A percentile compares a stretch with the other conserved stretches of the same genome.
phyloP scores from a whole-genome alignment of 2,329 filamentous ascomycete species.

The Neonectria coccinea region DNA sequence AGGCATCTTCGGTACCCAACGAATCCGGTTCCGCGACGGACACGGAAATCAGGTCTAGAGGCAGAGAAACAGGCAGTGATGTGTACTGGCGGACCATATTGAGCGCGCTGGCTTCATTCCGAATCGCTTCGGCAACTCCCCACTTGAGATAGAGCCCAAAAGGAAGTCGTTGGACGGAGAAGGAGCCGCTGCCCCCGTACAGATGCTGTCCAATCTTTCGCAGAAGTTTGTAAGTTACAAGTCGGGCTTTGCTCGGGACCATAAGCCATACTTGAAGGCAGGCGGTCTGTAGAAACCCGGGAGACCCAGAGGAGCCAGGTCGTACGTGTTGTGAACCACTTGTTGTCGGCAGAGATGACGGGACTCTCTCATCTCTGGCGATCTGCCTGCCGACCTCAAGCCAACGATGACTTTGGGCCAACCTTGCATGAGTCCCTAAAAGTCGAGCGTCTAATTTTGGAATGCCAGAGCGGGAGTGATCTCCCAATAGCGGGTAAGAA shows the following conservation, averaged over 20 bases:
- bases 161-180: conserved; percentile 42
- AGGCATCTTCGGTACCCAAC: conserved; percentile 1
- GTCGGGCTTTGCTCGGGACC: conserved; percentile 1
- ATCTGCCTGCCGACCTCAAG: conserved; percentile 38
- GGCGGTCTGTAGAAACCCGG: neutral
- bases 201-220: conserved; percentile 1
- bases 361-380: conserved; percentile 3
- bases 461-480: conserved; percentile 46
- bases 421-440: conserved; percentile 46
- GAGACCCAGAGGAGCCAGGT: neutral
- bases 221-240: conserved; percentile 14
- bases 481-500: conserved; percentile 44
- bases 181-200: conserved; percentile 13
- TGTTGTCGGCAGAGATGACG: neutral
- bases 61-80: conserved; percentile 41
- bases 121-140: neutral
- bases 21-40: conserved; percentile 30
- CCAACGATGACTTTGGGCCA: conserved; percentile 44
- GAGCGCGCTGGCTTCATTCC: conserved; percentile 48
- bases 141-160: conserved; percentile 50
- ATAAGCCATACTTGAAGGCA: conserved; percentile 20
- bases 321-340: neutral
- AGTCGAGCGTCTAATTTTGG: conserved; percentile 46
- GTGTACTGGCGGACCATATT: conserved; percentile 40
- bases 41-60: conserved; percentile 44